A percentile compares a stretch with the other conserved stretches of the same genome.
phyloP scores from a whole-genome alignment of 129 eudicot species.

The Lactuca saligna region DNA sequence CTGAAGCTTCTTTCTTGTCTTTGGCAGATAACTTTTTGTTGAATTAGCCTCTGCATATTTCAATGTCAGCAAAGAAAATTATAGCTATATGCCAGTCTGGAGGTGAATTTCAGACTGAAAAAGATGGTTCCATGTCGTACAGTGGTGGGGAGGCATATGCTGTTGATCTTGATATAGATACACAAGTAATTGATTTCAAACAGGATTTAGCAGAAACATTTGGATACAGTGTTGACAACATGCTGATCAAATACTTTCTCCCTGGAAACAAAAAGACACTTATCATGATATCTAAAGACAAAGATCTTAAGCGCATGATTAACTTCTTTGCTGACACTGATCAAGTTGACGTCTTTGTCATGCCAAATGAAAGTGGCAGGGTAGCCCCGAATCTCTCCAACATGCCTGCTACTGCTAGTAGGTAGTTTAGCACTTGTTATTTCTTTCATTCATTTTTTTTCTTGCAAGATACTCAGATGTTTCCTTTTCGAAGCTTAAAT shows the following conservation, averaged over 20 bases:
- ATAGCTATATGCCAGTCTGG: slow-evolving; percentile 94
- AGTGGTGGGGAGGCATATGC: slow-evolving; percentile 92
- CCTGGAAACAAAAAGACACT: slow-evolving; percentile 84
- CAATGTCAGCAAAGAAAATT: slow-evolving; percentile 71
- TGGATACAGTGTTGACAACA: slow-evolving; percentile 45
- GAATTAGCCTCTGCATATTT: neutral
- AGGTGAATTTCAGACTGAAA: slow-evolving; percentile 60
- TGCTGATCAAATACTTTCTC: slow-evolving; percentile 82
- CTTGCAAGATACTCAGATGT: neutral
- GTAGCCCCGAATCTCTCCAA: slow-evolving; percentile 46
- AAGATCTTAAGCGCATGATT: slow-evolving; percentile 88
- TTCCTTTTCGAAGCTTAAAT: no score
- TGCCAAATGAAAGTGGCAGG: slow-evolving; percentile 42
- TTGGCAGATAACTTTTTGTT: slow-evolving; percentile 9
- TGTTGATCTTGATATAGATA: slow-evolving; percentile 68
- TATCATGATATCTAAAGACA: slow-evolving; percentile 78
- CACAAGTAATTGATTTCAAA: slow-evolving; percentile 63
- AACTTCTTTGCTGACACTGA: slow-evolving; percentile 59
- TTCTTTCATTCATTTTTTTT: neutral
- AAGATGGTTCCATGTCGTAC: slow-evolving; percentile 66
- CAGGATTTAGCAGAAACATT: slow-evolving; percentile 77
- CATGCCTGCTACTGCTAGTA: slow-evolving; percentile 76
- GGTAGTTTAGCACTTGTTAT: slow-evolving; percentile 41
- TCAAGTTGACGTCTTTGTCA: slow-evolving; percentile 83
- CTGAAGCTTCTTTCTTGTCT: slow-evolving; percentile 6